Evolutionary conservation across 1,139 yeast genomes (phyloP).

Genomic region (Nadsonia commutata): DNA sequence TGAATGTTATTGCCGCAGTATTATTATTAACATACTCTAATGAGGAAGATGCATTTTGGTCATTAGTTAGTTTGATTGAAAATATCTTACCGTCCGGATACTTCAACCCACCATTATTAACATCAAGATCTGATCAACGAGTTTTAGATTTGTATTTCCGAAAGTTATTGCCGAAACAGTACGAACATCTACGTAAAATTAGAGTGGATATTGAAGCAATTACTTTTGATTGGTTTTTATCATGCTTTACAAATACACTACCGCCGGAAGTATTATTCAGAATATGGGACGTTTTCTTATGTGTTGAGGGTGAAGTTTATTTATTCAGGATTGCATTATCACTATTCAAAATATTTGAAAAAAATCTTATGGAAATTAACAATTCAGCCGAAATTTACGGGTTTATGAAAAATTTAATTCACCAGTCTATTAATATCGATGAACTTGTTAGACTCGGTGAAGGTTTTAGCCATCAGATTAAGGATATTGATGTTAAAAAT

Average conservation of each 20-base stretch:
- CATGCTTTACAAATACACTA: constrained; percentile 40
- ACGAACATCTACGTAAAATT: constrained; percentile 24
- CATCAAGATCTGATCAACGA: constrained; percentile 31
- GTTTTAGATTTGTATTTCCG: constrained; percentile 19
- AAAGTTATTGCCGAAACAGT: constrained; percentile 27
- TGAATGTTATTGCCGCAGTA: constrained; percentile 47
- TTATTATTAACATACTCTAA: constrained; percentile 31
- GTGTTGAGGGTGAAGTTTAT: constrained; percentile 27
- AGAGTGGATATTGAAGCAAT: constrained; percentile 37
- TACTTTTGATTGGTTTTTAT: constrained; percentile 46
- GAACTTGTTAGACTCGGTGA: constrained; percentile 14
- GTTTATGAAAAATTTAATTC: constrained; percentile 29
- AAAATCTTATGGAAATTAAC: constrained; percentile 20
- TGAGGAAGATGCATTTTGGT: constrained; percentile 48
- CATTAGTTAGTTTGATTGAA: constrained; percentile 36
- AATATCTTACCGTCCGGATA: constrained; percentile 38
- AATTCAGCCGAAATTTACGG: constrained; percentile 30
- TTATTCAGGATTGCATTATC: constrained; percentile 28
- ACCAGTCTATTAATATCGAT: constrained; percentile 18
- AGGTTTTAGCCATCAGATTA: constrained; percentile 8
- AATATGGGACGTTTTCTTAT: constrained; percentile 37
- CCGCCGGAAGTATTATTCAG: constrained; percentile 39
- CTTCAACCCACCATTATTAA: constrained; percentile 28
- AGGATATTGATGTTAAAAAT: constrained; percentile 9
- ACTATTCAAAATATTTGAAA: constrained; percentile 29